Base-by-base conservation (phyloP, 1,139 yeast genomes). In the Pichia norvegensis region DNA sequence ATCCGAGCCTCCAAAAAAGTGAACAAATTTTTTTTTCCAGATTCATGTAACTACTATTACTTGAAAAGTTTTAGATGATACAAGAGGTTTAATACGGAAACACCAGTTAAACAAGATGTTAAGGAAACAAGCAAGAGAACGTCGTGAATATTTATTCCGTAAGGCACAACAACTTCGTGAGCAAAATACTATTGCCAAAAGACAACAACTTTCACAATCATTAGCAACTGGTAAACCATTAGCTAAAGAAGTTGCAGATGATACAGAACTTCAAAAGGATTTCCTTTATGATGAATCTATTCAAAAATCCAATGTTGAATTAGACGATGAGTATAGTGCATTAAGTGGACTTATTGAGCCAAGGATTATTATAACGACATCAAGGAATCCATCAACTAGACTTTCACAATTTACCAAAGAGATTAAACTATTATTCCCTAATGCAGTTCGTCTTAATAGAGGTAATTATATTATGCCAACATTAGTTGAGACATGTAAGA, bases 381-480 rank as follows among this genome's bases (percentile, higher is more conserved):
- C 95, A 21, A 75, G 99, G 66, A 87, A 86, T 57, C 97, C 98
- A 11, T 78, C 88, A 23, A 79, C 92, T 1, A 77, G 87, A 59
- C 67, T 92, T 45, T 73, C 86, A 40, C 98, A 92, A 64, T 94
- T 92, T 63, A 82, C 97, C 44, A 92, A 92, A 65, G 99, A 94
- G 63, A 75, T 94, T 54, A 84, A 85, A 60, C 72, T 92, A 42
- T 69, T 92, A 68, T 86, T 92, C 58, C 98, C 98, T 21, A 88
- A 92, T 47, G 78, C 95, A 13, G 77, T 90, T 43, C 78, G 95
- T 57, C 72, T 94, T 52, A 92, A 92, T 65, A 77, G 99, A 68
- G 99, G 99, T 73, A 86, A 83, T 59, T 84, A 90, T 53, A 76
- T 94, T 50, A 78, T 92, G 69, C 85, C 95, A 1, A 85, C 85